Percentiles rank a stretch among this genome's conserved stretches.
Evolutionary conservation across 2,329 filamentous ascomycete genomes (phyloP).

Genomic region (Seiridium cupressi): DNA sequence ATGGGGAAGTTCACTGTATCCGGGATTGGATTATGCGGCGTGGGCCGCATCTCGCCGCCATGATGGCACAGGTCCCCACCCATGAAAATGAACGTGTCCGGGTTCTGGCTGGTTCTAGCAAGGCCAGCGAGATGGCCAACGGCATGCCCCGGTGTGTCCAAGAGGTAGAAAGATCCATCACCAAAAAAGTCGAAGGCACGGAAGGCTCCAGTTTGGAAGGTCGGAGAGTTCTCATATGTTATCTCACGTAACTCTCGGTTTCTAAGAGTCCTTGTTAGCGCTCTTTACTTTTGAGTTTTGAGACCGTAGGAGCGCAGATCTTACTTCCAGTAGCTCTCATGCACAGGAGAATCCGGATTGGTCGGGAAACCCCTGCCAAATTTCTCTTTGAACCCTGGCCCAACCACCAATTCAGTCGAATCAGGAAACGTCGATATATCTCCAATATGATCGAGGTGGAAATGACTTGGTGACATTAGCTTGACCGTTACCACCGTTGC

Average conservation of each 20-base stretch:
- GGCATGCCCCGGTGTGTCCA: slow-evolving; percentile 32
- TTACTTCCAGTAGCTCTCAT: slow-evolving; percentile 18
- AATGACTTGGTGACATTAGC: not conserved
- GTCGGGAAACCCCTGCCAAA: slow-evolving; percentile 16
- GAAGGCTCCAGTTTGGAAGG: slow-evolving; percentile 16
- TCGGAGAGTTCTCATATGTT: slow-evolving; percentile 7
- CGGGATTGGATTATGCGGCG: slow-evolving; percentile 30
- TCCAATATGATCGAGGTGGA: slow-evolving; percentile 48
- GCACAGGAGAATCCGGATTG: slow-evolving; percentile 13
- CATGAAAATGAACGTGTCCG: slow-evolving; percentile 37
- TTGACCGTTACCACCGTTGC: not conserved
- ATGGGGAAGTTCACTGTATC: not conserved
- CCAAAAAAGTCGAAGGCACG: slow-evolving; percentile 32
- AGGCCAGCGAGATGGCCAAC: slow-evolving; percentile 34
- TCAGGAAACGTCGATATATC: slow-evolving; percentile 41
- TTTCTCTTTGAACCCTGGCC: slow-evolving; percentile 23
- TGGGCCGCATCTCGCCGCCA: slow-evolving; percentile 34
- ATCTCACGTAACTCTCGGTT: slow-evolving; percentile 24
- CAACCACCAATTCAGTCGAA: slow-evolving; percentile 39
- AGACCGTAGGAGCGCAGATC: not conserved
- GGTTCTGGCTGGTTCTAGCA: slow-evolving; percentile 31
- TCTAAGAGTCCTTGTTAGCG: not conserved
- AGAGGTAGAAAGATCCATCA: slow-evolving; percentile 32
- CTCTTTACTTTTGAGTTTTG: not conserved
- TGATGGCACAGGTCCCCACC: slow-evolving; percentile 42